Conservation (phyloP, 2,329 filamentous ascomycete genomes). For the Thyridium curvatum region DNA sequence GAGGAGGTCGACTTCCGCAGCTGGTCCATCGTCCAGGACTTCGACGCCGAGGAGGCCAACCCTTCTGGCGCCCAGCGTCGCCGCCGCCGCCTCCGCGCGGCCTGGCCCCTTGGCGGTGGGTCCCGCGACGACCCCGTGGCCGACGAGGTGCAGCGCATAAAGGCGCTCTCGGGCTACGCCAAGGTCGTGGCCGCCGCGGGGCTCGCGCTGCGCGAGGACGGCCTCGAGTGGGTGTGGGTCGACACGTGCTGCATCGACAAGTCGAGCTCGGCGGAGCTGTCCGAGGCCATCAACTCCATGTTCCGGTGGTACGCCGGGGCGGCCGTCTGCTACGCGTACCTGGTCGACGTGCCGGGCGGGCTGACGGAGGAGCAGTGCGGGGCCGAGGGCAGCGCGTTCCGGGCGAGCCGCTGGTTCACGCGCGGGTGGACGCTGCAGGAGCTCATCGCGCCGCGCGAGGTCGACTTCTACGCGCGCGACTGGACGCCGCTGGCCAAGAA, state of each 20-base stretch:
- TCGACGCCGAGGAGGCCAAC: too few species aligned
- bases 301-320: constrained; percentile 10
- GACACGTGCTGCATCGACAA: constrained; percentile 14
- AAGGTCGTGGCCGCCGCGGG: too few species aligned
- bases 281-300: constrained; percentile 13
- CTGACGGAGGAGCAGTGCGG: too few species aligned
- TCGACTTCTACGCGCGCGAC: constrained; percentile 10
- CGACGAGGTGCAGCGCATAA: too few species aligned
- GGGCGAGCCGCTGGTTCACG: constrained; percentile 7
- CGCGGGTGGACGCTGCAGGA: constrained; percentile 3
- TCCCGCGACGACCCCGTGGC: too few species aligned
- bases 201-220: too few species aligned
- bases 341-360: constrained; percentile 1
- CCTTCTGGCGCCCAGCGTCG: too few species aligned
- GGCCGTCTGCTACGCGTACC: constrained; percentile 6
- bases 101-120: too few species aligned
- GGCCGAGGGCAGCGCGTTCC: constrained; percentile 1
- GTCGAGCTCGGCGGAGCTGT: constrained; percentile 9
- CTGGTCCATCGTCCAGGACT: too few species aligned
- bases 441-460: constrained; percentile 13
- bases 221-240: constrained; percentile 6
- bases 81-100: too few species aligned
- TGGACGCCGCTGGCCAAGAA: too few species aligned
- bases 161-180: too few species aligned
- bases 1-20: constrained; percentile 15